phyloP scores from a whole-genome alignment of 768 basidiomycete species.

The Kwoniella bestiolae region DNA sequence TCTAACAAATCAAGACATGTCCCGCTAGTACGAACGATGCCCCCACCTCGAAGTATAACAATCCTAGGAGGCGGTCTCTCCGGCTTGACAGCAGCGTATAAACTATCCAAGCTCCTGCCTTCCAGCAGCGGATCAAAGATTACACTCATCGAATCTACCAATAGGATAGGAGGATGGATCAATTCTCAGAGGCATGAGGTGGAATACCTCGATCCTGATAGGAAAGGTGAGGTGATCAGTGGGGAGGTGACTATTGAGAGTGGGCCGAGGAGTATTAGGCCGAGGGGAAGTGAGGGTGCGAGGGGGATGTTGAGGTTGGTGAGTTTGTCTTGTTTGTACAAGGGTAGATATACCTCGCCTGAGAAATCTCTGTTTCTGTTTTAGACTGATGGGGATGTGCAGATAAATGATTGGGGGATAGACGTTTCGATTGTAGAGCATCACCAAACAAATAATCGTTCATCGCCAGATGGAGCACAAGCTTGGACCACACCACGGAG shows the following conservation, averaged over 20 bases:
- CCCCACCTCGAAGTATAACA: constrained; percentile 36
- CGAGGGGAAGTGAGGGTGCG: constrained; percentile 64
- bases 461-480: constrained; percentile 23
- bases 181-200: constrained; percentile 60
- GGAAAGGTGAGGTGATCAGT: constrained; percentile 48
- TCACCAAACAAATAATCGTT: no score
- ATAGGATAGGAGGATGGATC: constrained; percentile 84
- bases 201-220: constrained; percentile 22
- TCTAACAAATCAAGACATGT: not conserved
- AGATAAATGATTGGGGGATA: no score
- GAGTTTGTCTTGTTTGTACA: no score
- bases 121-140: constrained; percentile 59
- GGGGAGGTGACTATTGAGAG: constrained; percentile 70
- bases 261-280: constrained; percentile 84
- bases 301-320: constrained; percentile 79
- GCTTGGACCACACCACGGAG: no score
- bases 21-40: not conserved
- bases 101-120: constrained; percentile 31
- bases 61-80: constrained; percentile 62
- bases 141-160: constrained; percentile 70
- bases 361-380: no score
- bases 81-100: constrained; percentile 65
- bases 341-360: no score
- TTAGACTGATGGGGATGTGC: no score
- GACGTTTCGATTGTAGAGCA: no score